Evolutionary conservation across 2,329 filamentous ascomycete genomes (phyloP), one percentile per base, ranked within the genome.

Genomic region (Phaeomoniella chlamydospora): DNA sequence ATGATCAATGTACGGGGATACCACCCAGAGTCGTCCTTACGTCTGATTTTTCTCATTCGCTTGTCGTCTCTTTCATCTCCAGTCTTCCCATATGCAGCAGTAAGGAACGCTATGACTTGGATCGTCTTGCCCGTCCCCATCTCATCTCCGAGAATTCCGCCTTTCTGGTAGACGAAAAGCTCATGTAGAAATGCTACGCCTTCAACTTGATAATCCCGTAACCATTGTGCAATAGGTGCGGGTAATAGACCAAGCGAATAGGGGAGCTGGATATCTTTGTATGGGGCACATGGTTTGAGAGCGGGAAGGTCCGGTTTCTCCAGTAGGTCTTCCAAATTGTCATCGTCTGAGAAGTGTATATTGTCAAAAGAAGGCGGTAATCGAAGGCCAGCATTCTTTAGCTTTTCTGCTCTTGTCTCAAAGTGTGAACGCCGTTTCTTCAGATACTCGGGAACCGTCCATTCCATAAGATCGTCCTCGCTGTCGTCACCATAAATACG

Each of bases 41-140:
- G 70, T 15, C 86, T 72, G 52, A 90, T 77, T 52, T 90, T 90
- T 26, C 88, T 74, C 80, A 96, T 87, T 14, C 85, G 70, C 52
- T 92, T 92, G 3, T 61, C 65, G 48, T 98, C 90, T 35, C 85
- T 68, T 53, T 87, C 80, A 47, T 94, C 88, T 1, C 78, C 88
- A 1, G 82, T 92, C 59, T 98, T 98, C 5, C 90, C 90, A 53
- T 94, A 98, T 0, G 86, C 87, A 1, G 77, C 85, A 0, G 85
- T 83, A 15, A 98, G 64, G 45, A 98, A 96, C 0, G 87, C 82
- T 39, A 86, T 90, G 16, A 98, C 84, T 55, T 98, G 90, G 2
- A 98, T 84, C 0, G 90, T 98, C 58, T 98, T 98, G 1, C 90
- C 90, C 18, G 98, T 59, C 14, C 90, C 90, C 90, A 98, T 98